Percentiles rank a stretch among this genome's conserved stretches.
Conservation (phyloP, 139 green algal genomes). For the Diplosphaera chodatii region DNA sequence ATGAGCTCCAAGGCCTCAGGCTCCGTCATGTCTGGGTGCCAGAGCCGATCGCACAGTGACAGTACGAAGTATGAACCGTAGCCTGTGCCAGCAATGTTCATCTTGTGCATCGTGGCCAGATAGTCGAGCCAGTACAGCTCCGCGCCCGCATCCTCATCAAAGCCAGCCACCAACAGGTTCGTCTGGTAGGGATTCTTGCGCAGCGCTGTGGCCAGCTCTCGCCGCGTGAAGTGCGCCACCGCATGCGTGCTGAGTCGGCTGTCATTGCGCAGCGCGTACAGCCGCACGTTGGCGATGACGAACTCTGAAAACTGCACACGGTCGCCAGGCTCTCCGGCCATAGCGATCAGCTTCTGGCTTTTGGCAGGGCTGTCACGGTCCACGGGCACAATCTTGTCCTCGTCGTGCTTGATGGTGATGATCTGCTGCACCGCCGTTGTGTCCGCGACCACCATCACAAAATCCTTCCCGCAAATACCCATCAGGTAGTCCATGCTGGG, state of each 20-base stretch:
- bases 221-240: constrained; percentile 85
- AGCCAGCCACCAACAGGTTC: constrained; percentile 94
- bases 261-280: constrained; percentile 87
- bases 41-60: constrained; percentile 94
- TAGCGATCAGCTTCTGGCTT: constrained; percentile 81
- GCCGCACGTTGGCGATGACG: constrained; percentile 85
- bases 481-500: constrained; percentile 78
- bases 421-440: constrained; percentile 82
- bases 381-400: constrained; percentile 67
- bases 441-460: constrained; percentile 93
- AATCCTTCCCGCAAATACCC: constrained; percentile 78
- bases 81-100: constrained; percentile 93
- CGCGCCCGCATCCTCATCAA: constrained; percentile 73
- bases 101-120: constrained; percentile 92
- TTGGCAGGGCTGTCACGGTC: constrained; percentile 32
- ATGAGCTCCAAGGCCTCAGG: constrained; percentile 89
- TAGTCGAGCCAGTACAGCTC: constrained; percentile 98
- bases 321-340: constrained; percentile 38
- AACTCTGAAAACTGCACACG: constrained; percentile 67
- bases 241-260: constrained; percentile 77
- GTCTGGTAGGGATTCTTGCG: constrained; percentile 87
- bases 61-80: constrained; percentile 97
- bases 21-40: constrained; percentile 78
- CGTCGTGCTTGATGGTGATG: constrained; percentile 96
- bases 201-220: constrained; percentile 89